phyloP scores from a whole-genome alignment of 352 stramenopile genomes.

The Pythium biforme region DNA sequence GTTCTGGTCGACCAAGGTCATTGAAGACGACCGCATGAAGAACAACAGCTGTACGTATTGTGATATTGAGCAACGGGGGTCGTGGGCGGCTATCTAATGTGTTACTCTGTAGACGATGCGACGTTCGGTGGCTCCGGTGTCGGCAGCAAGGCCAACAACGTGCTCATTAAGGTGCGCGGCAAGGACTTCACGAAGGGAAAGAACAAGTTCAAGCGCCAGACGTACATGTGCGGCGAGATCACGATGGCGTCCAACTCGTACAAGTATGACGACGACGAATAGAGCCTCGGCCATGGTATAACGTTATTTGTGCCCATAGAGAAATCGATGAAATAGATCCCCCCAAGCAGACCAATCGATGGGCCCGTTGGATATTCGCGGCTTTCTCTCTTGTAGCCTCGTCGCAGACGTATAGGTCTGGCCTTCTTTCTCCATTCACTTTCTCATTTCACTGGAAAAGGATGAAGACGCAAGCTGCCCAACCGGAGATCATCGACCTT shows the following conservation, averaged over 20 bases:
- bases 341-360: background rate
- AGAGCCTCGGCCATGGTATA: background rate
- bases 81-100: slow-evolving; percentile 1
- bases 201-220: slow-evolving; percentile 99
- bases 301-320: slow-evolving; percentile 24
- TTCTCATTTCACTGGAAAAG: background rate
- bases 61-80: no score
- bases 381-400: background rate
- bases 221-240: slow-evolving; percentile 94
- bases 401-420: background rate
- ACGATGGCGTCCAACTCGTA: slow-evolving; percentile 92
- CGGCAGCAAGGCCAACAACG: slow-evolving; percentile 96
- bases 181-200: slow-evolving; percentile 99
- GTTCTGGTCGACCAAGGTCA: slow-evolving; percentile 92
- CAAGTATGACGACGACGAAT: slow-evolving; percentile 83
- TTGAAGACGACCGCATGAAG: slow-evolving; percentile 88
- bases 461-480: background rate
- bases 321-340: slow-evolving; percentile 18
- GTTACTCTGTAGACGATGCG: slow-evolving; percentile 78
- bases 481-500: slow-evolving; percentile 6
- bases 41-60: slow-evolving; percentile 95
- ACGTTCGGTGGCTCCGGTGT: slow-evolving; percentile 96
- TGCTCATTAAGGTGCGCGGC: slow-evolving; percentile 96
- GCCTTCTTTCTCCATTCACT: background rate
- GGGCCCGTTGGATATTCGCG: background rate